Base-by-base conservation (phyloP, 768 basidiomycete genomes). In the Auriscalpium vulgare region DNA sequence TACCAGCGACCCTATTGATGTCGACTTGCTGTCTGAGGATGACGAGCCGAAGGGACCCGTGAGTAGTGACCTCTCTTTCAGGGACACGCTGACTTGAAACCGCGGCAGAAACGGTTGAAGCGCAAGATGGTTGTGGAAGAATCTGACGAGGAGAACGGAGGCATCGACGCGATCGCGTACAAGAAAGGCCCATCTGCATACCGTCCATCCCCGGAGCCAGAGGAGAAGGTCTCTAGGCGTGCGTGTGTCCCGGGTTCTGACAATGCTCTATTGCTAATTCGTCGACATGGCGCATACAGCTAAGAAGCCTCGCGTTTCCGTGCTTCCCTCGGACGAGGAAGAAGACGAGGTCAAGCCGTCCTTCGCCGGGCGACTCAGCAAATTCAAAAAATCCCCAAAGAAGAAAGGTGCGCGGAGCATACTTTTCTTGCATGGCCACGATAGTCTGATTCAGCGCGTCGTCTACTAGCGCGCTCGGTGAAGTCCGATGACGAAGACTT, bases 41-140 rank as follows among this genome's bases (percentile, higher is more conserved):
- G 79, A 78, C 44, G 78, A 77, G 19, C 70, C 51, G 45, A 36
- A 36, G 36, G 52, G 35, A 17, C 51, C 45, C 7, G 23, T 50
- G 6, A 54, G 47, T 46, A 37, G 46, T 51, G 29, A 29, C 29
- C 29, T 29, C 29, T 29, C 53, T 63, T 17, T 50, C 47, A 61
- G 8, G 14, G 13, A 29, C 14, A 16, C 37, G n/a, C 57, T 21
- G 34, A 46, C 38, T 50, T 50, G 11, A 51, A 8, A 16, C 47
- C 23, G 23, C 37, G 4, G 3, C n/a, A 62, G 55, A 54, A 23
- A 37, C 56, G 57, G 11, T n/a, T 47, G 47, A 90, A 90, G 68
- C 84, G 88, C 40, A 91, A 90, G 69, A 75, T 83, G 17, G 67
- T 86, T 21, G 62, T 84, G 21, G 79, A 78, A 10, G 88, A 88